Base-by-base conservation (phyloP, 495 filamentous ascomycete species). In the Alectoria sarmentosa region DNA sequence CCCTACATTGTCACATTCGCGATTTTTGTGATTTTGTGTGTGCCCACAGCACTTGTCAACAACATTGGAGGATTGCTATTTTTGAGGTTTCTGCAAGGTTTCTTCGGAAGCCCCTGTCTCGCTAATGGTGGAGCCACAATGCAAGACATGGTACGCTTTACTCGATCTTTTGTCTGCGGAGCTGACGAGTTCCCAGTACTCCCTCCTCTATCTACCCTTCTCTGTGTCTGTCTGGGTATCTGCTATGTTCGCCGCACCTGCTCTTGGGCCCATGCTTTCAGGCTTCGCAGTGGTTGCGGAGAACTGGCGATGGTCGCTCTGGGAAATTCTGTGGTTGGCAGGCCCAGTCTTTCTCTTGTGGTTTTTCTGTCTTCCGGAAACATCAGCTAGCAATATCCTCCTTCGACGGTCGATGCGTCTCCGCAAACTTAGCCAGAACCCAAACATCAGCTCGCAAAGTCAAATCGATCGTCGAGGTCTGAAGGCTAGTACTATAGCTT, bases 241-340 rank as follows among this genome's bases (percentile, higher is more conserved):
- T 48, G 57, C 57, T 28, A 32, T 42, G 11, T 26, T 72, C 6
- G 79, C 80, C 69, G 59, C 5, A 64, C 79, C 80, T 8, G 79
- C 81, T 21, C 76, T 87, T 1, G 84, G 84, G 8, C 84, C 84
- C 15, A 76, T 86, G 4, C 79, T 86, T 48, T 79, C 76, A 46
- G 83, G 84, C n/a, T 88, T 86, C 70, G 76, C 79, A 34, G 84
- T 86, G 32, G 74, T 79, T 3, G 78, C 62, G 2, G 63, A 76
- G 15, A 83, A 78, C 56, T 88, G 79, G 84, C 77, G 76, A 62
- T 78, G 69, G 63, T 82, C 78, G 1, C 73, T 82, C 44, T 85
- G 73, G 78, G 76, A 78, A 62, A 75, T 75, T 15, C 75, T 76
- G 41, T 75, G 62, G 63, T 65, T 83, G 30, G 79, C 79, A 3